These are phyloP conservation scores for Tuber melanosporum DNA, from an alignment of 495 filamentous ascomycete genomes.

Conservation along the genomic window DNA sequence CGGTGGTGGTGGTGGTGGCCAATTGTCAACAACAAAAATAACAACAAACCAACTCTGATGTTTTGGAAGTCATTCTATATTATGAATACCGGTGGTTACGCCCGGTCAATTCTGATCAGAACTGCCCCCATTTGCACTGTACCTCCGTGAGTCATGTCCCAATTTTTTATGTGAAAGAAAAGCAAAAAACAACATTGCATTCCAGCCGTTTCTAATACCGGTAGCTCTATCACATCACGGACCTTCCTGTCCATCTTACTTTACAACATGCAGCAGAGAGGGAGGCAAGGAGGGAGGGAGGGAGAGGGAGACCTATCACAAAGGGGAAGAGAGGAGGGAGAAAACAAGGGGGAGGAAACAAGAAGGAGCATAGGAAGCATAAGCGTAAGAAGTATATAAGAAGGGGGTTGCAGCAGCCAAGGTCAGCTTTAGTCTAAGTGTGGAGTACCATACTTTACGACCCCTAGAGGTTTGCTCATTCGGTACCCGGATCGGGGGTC, in stretches of 20 bases:
- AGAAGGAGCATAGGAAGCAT: background rate
- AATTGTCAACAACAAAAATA: constrained; percentile 1
- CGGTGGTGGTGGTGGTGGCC: background rate
- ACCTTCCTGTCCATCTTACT: background rate
- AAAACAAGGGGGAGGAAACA: background rate
- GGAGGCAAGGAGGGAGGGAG: background rate
- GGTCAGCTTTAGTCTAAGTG: background rate
- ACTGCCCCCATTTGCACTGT: background rate
- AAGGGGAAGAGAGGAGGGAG: background rate
- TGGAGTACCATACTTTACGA: background rate
- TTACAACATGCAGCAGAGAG: background rate
- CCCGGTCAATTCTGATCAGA: background rate
- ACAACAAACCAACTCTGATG: background rate
- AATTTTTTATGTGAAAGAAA: background rate
- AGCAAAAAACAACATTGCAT: background rate
- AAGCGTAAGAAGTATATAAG: background rate
- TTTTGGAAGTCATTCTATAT: background rate
- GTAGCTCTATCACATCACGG: background rate
- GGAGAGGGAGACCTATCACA: background rate
- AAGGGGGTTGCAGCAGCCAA: background rate
- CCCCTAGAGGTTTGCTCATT: background rate
- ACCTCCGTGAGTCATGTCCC: background rate
- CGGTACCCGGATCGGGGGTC: background rate
- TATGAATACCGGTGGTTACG: background rate
- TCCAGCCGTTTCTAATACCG: background rate